Percentiles rank a stretch among this genome's conserved stretches.
Evolutionary conservation across 352 stramenopile genomes (phyloP).

Genomic region (Globisporangium spinosum): DNA sequence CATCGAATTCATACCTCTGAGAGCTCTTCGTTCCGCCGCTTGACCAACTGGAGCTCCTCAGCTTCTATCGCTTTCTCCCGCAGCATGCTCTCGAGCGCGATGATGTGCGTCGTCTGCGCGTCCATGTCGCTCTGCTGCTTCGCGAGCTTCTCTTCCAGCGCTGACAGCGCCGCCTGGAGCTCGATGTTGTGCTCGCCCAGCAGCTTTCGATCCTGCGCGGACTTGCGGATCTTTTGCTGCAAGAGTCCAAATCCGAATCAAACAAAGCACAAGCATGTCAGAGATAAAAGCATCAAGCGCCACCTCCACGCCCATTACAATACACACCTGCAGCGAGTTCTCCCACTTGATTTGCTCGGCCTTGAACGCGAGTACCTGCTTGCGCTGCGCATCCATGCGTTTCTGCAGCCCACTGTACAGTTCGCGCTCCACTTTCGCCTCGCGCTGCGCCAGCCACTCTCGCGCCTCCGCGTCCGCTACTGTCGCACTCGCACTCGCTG

Average conservation of each 20-base stretch:
- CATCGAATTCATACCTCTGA: constrained; percentile 26
- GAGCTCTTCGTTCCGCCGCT: constrained; percentile 39
- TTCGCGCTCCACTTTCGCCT: constrained; percentile 51
- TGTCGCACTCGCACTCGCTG: not conserved
- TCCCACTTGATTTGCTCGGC: constrained; percentile 82
- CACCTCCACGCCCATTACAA: not conserved
- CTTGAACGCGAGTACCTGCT: constrained; percentile 76
- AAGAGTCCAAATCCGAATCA: not conserved
- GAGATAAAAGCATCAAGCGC: not conserved
- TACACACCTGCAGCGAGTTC: constrained; percentile 60
- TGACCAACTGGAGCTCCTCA: constrained; percentile 33
- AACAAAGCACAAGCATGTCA: not conserved
- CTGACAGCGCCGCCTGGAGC: constrained; percentile 49
- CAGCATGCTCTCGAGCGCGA: constrained; percentile 61
- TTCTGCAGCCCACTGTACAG: constrained; percentile 48
- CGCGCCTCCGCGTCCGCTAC: constrained; percentile 36
- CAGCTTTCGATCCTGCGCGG: constrained; percentile 73
- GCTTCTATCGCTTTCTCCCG: constrained; percentile 39
- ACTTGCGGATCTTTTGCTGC: constrained; percentile 35
- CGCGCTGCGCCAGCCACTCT: constrained; percentile 56
- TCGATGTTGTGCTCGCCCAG: constrained; percentile 81
- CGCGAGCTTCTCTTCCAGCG: constrained; percentile 44
- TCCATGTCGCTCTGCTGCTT: constrained; percentile 55
- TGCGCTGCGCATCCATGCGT: constrained; percentile 66
- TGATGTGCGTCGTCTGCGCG: constrained; percentile 46